Percentiles rank a stretch among this genome's conserved stretches.
Conservation (phyloP, 2,329 filamentous ascomycete genomes). For the Xylaria sp. region DNA sequence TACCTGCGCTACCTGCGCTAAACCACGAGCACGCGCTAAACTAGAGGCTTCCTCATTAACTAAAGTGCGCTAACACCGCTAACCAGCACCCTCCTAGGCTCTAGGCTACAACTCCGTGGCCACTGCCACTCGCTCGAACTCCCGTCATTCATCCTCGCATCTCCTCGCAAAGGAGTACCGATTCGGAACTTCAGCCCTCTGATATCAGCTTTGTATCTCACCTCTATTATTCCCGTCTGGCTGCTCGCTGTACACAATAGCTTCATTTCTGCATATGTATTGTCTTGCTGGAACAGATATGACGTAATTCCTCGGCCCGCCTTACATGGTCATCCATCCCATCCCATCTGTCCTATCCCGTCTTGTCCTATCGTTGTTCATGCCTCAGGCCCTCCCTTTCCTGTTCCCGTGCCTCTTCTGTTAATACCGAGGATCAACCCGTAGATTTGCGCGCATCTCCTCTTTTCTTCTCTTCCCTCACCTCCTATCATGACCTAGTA, state of each 20-base stretch:
- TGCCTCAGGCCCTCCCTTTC: not conserved
- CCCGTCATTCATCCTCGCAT: not conserved
- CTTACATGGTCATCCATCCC: not conserved
- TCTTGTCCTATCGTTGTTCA: no score
- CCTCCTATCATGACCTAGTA: not conserved
- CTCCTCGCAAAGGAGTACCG: no score
- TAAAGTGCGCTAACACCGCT: no score
- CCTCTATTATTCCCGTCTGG: not conserved
- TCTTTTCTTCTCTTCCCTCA: not conserved
- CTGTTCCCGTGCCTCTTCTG: not conserved
- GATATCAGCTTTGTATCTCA: not conserved
- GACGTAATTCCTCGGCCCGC: not conserved
- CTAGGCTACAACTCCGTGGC: no score
- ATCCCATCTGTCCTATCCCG: no score
- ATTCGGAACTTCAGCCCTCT: no score
- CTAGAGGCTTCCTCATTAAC: no score
- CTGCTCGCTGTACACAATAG: not conserved
- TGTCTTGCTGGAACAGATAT: not conserved
- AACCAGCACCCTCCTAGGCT: no score
- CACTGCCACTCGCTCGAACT: not conserved
- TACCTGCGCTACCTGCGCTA: no score
- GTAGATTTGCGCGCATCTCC: not conserved
- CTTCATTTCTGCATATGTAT: not conserved
- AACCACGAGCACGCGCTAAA: no score
- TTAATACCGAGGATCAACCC: not conserved